Evolutionary conservation across 2,329 filamentous ascomycete species (phyloP).

Genomic region (Trichophyton simii): DNA sequence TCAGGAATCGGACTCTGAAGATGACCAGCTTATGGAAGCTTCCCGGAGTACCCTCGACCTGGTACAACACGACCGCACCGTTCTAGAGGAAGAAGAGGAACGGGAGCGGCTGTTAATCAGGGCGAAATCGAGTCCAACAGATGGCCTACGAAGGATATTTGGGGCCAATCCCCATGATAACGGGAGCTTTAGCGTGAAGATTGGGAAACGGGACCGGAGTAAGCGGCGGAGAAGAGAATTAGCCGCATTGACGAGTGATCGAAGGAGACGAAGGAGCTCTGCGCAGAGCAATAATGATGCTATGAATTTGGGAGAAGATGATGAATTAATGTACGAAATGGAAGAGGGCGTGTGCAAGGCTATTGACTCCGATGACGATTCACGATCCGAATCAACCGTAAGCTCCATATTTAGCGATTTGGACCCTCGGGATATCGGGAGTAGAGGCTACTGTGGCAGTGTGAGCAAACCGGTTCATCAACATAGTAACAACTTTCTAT

Average conservation of each 20-base stretch:
- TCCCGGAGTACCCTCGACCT: slow-evolving; percentile 59
- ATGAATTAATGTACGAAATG: slow-evolving; percentile 77
- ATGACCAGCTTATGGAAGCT: slow-evolving; percentile 54
- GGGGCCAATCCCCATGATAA: slow-evolving; percentile 24
- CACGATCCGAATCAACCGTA: slow-evolving; percentile 40
- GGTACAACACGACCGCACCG: slow-evolving; percentile 54
- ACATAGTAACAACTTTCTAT: no score
- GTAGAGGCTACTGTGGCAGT: slow-evolving; percentile 18
- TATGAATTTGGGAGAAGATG: slow-evolving; percentile 49
- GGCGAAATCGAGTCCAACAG: slow-evolving; percentile 20
- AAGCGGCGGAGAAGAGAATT: slow-evolving; percentile 34
- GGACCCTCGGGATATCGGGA: slow-evolving; percentile 29
- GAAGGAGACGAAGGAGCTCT: slow-evolving; percentile 23
- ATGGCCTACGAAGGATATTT: slow-evolving; percentile 31
- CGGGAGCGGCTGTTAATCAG: slow-evolving; percentile 35
- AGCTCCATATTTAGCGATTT: slow-evolving; percentile 43
- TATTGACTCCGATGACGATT: slow-evolving; percentile 40
- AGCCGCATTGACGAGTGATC: slow-evolving; percentile 14
- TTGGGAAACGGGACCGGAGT: slow-evolving; percentile 41
- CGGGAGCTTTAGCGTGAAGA: slow-evolving; percentile 36
- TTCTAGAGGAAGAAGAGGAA: slow-evolving; percentile 63
- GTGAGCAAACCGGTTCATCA: neutral
- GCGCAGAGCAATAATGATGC: slow-evolving; percentile 34
- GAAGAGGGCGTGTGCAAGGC: slow-evolving; percentile 60
- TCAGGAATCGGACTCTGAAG: slow-evolving; percentile 64